Evolutionary conservation across 441 rosid species (phyloP).

Genomic region (Populus hybrid): DNA sequence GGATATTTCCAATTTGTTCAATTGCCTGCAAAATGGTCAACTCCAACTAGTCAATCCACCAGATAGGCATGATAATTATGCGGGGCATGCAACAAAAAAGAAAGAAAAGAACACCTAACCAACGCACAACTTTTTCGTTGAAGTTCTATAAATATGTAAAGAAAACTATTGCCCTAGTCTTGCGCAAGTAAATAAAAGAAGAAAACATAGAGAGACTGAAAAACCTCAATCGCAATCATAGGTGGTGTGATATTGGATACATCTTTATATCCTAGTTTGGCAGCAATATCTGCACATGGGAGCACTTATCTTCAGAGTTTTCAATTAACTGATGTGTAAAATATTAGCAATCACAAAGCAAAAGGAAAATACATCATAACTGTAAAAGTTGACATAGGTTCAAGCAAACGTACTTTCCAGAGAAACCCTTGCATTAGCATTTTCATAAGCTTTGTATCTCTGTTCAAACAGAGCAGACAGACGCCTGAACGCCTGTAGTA

Average conservation of each 20-base stretch:
- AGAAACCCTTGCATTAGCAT: conserved; percentile 69
- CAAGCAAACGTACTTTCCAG: conserved; percentile 52
- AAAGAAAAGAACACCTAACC: not conserved
- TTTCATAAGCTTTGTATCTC: conserved; percentile 59
- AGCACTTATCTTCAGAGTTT: not conserved
- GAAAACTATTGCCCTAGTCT: not conserved
- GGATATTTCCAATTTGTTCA: conserved; percentile 43
- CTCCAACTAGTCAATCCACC: conserved; percentile 5
- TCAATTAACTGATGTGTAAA: not conserved
- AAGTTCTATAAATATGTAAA: not conserved
- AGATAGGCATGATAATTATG: not conserved
- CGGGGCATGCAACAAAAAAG: not conserved
- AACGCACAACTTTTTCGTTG: not conserved
- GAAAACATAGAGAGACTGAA: conserved; percentile 5
- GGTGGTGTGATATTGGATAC: conserved; percentile 60
- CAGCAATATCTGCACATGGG: conserved; percentile 55
- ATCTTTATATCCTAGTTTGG: conserved; percentile 51
- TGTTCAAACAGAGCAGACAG: conserved; percentile 59
- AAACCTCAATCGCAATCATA: conserved; percentile 73
- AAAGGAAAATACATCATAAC: not conserved
- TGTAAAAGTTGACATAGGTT: not conserved
- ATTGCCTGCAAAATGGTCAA: conserved; percentile 36
- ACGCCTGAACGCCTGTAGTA: conserved; percentile 54
- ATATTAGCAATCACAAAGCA: not conserved
- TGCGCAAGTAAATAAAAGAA: not conserved